Percentiles rank a stretch among this genome's conserved stretches.
These are phyloP conservation scores for Podila minutissima DNA, from an alignment of 192 early-diverging fungal species.

Conservation along the genomic window DNA sequence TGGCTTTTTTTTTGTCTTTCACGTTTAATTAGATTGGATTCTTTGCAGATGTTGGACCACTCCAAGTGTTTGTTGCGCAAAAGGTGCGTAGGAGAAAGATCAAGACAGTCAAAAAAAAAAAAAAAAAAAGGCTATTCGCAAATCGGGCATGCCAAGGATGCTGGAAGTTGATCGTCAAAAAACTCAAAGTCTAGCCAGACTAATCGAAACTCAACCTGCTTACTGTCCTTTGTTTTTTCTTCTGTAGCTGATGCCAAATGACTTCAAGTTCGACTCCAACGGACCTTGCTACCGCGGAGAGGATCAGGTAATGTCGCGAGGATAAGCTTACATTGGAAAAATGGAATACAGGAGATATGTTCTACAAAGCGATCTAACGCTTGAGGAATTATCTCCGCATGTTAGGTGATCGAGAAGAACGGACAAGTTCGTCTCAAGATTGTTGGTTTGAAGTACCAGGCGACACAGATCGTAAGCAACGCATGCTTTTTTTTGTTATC, in stretches of 20 bases:
- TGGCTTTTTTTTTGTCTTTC: constrained; percentile 5
- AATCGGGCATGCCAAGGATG: not conserved
- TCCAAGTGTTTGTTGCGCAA: constrained; percentile 90
- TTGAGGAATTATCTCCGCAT: too few relatives aligned
- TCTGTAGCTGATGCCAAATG: constrained; percentile 81
- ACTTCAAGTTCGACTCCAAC: constrained; percentile 92
- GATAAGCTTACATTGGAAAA: too few relatives aligned
- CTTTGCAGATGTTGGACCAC: constrained; percentile 93
- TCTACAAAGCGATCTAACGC: too few relatives aligned
- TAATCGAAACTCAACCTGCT: too few relatives aligned
- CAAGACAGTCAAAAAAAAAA: not conserved
- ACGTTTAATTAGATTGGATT: constrained; percentile 77
- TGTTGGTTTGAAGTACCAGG: constrained; percentile 89
- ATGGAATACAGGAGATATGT: too few relatives aligned
- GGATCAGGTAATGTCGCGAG: constrained; percentile 61
- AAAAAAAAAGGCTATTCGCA: not conserved
- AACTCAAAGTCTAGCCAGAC: too few relatives aligned
- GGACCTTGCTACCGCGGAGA: constrained; percentile 76
- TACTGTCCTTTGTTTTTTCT: not conserved
- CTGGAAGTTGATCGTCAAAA: too few relatives aligned
- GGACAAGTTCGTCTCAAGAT: constrained; percentile 88
- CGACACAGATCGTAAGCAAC: constrained; percentile 88
- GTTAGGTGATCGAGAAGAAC: constrained; percentile 84
- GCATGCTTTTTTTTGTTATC: not conserved
- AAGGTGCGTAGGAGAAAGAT: constrained; percentile 61